Evolutionary conservation across 2,329 filamentous ascomycete species (phyloP), one percentile per base, ranked within the genome.

Genomic region (Lecanoromycetidae sp.): DNA sequence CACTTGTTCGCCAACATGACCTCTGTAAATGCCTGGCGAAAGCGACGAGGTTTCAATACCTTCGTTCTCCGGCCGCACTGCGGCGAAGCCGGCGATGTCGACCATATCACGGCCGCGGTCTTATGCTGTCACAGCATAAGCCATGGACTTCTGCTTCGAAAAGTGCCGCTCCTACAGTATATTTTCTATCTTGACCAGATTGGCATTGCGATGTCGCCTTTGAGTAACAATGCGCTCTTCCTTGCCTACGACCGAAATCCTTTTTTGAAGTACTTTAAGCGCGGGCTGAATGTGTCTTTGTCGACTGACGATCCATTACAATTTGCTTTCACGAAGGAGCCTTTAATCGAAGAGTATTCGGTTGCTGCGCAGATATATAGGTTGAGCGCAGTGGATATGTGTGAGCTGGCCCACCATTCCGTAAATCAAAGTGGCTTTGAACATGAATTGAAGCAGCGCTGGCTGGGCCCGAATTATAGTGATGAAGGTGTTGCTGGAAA

Each of bases 341-440:
- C 91, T 1, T 68, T 98, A 48, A 98, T 98, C 56, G 91, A 98
- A 63, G 91, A 98, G 61, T 98, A 98, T 60, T 88, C 90, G 0
- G 91, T 98, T 7, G 91, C 91, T 3, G 91, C 91, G 4, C 91
- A 98, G 66, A 98, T 98, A 50, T 98, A 96, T 70, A 96, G 96
- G 67, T 77, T 98, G 32, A 93, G 82, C 59, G 84, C 90, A 1
- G 88, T 96, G 3, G 91, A 98, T 60, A 98, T 98, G 91, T 96
- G 91, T 61, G 91, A 98, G 66, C 67, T 98, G 48, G 91, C 91
- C 20, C 94, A 94, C 66, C 90, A 96, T 62, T 94, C 87, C 8
- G 91, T 98, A 33, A 79, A 82, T 57, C 91, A 98, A 63, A 94
- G 87, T 61, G 91, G 91, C 5, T 98, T 94, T 60, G 91, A 98